Conservation (phyloP, 441 rosid genomes). For the Aquilaria agallochum region DNA sequence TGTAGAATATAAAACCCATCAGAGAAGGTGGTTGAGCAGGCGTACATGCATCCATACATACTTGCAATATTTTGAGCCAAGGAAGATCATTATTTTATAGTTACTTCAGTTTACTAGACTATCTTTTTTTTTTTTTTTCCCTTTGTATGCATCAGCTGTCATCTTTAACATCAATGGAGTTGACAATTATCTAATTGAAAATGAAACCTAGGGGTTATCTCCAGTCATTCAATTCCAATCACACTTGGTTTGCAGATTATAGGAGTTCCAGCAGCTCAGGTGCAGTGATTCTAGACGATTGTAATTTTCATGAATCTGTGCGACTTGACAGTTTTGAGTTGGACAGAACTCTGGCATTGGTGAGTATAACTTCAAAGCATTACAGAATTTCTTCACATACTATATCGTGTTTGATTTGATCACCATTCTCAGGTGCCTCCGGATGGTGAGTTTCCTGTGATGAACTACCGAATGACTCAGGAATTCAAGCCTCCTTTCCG, state of each 20-base stretch:
- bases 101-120: too few species aligned
- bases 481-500: slow-evolving; percentile 99
- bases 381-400: slow-evolving; percentile 6
- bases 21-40: too few species aligned
- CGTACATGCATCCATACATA: too few species aligned
- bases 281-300: slow-evolving; percentile 88
- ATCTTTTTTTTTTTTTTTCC: not conserved
- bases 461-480: slow-evolving; percentile 99
- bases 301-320: slow-evolving; percentile 99
- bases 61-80: too few species aligned
- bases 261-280: slow-evolving; percentile 89
- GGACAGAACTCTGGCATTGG: slow-evolving; percentile 92
- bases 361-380: slow-evolving; percentile 35
- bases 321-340: slow-evolving; percentile 89
- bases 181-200: too few species aligned
- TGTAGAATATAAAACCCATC: too few species aligned
- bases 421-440: slow-evolving; percentile 76
- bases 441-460: slow-evolving; percentile 99
- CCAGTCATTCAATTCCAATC: too few species aligned
- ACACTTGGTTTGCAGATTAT: slow-evolving; percentile 47
- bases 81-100: too few species aligned
- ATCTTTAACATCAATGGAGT: too few species aligned
- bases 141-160: not conserved
- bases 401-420: slow-evolving; percentile 7
- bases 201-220: too few species aligned